Base-by-base conservation (phyloP, 768 basidiomycete genomes). In the Pleurotus cornucopiae region DNA sequence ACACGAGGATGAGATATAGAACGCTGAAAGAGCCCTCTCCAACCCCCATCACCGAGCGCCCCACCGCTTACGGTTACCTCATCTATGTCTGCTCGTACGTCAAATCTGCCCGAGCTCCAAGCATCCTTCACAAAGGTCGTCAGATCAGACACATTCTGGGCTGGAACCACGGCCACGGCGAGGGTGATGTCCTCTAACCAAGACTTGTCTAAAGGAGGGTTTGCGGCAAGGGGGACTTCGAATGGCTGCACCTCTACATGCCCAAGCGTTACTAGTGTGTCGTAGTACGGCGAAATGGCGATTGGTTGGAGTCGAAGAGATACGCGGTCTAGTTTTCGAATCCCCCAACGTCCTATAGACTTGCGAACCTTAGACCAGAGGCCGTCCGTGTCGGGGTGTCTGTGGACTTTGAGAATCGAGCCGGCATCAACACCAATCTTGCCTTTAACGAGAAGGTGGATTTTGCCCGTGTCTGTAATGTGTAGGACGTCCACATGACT, bases 351-450 rank as follows among this genome's bases (percentile, higher is more conserved):
- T 2, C 88, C 89, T 14, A 90, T 56, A 1, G 78, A 72, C 68
- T 86, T 90, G 84, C 85, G 87, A 26, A 82, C 57, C 45, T 68
- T 69, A n/a, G 64, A 59, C 46, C 83, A 57, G 5, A 82, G 39
- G 26, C 73, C 72, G 55, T 88, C 73, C 16, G 57, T 77, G 6
- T 74, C 70, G 6, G 68, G 62, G 25, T 72, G 69, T 9, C 70
- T 69, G 54, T 81, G 80, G 11, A 88, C 77, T 0, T 81, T 85
- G 12, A 88, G 70, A 16, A 83, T 71, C 6, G 74, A 66, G 1
- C 85, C 87, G 5, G 84, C 88, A 64, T 91, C 82, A n/a, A 91
- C 58, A 0, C 89, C 89, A 13, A 88, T 64, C 47, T 76, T 72
- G 3, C 77, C 85, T 14, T 79, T 70, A 4, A 90, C 71, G 40